These are phyloP conservation scores for Penicillium sp. DNA, from an alignment of 2,329 filamentous ascomycete species.

Conservation along the genomic window DNA sequence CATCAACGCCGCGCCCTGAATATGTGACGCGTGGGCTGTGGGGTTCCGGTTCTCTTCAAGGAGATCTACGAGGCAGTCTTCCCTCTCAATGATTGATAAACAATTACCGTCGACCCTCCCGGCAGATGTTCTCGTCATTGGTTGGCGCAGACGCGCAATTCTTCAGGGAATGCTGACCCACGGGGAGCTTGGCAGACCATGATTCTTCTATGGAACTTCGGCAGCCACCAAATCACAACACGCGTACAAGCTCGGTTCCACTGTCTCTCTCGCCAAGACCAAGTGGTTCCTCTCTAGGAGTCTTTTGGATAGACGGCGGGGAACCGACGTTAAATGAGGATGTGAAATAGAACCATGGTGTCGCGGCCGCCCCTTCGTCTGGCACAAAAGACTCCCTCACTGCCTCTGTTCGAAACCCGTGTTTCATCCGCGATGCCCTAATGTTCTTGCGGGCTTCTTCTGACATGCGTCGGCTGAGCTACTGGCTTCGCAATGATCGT, in stretches of 20 bases:
- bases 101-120: neutral
- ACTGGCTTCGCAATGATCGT: slow-evolving; percentile 10
- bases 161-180: neutral
- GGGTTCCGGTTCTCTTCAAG: neutral
- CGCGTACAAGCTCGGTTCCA: slow-evolving; percentile 1
- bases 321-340: neutral
- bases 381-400: neutral
- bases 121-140: neutral
- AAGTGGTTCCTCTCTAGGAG: neutral
- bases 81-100: neutral
- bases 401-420: neutral
- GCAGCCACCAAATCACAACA: slow-evolving; percentile 3
- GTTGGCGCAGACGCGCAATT: slow-evolving; percentile 2
- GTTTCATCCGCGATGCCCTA: slow-evolving; percentile 16
- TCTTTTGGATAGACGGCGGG: neutral
- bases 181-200: slow-evolving; percentile 1
- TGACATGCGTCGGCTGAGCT: slow-evolving; percentile 12
- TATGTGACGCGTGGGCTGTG: neutral
- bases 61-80: neutral
- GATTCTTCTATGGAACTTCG: neutral
- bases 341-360: neutral
- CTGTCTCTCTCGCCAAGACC: neutral
- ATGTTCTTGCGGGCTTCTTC: slow-evolving; percentile 18
- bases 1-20: neutral
- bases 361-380: neutral